Evolutionary conservation across 257 asterid genomes (phyloP).

Genomic region (Nicotiana paniculata): DNA sequence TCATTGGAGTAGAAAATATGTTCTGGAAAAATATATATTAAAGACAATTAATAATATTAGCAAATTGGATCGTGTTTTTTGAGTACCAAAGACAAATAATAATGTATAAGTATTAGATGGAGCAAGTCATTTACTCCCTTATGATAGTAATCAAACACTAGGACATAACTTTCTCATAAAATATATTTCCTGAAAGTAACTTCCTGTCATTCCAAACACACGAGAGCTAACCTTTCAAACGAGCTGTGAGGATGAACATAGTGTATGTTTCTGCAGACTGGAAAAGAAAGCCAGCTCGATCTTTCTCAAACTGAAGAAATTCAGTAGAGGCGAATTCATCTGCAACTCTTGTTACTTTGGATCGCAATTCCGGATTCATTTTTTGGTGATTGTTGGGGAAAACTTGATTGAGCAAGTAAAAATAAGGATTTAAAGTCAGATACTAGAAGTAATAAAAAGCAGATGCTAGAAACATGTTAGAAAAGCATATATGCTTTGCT

Average conservation of each 20-base stretch:
- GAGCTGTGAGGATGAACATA: constrained; percentile 61
- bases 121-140: background rate
- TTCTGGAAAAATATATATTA: too few species aligned
- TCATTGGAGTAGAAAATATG: too few species aligned
- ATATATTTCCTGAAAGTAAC: background rate
- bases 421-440: background rate
- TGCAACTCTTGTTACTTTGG: constrained; percentile 36
- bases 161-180: background rate
- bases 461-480: background rate
- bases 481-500: background rate
- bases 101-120: background rate
- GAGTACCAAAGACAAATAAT: background rate
- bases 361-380: constrained; percentile 54
- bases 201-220: background rate
- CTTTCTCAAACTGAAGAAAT: constrained; percentile 33
- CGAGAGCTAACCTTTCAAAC: constrained; percentile 49
- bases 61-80: too few species aligned
- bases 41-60: too few species aligned
- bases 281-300: constrained; percentile 47
- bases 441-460: background rate
- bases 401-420: background rate
- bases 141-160: background rate
- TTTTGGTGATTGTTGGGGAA: background rate
- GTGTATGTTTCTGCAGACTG: constrained; percentile 54
- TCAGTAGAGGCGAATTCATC: constrained; percentile 48